Evolutionary conservation across 1,139 yeast species (phyloP).

Genomic region (Debaryomyces psychrophilus): DNA sequence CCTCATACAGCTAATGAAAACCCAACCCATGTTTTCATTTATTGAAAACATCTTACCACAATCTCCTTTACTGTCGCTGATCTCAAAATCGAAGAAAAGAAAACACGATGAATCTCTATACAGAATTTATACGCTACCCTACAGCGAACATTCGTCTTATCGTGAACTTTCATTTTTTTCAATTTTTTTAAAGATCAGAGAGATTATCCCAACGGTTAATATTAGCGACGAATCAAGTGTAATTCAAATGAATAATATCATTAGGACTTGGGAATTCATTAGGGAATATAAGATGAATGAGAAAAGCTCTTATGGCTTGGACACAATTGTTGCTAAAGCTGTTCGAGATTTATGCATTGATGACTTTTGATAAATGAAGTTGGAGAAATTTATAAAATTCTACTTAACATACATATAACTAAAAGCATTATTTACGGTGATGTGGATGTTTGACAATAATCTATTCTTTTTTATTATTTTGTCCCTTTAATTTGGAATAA

Average conservation of each 20-base stretch:
- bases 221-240: conserved; percentile 41
- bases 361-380: conserved; percentile 18
- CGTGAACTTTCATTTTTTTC: conserved; percentile 74
- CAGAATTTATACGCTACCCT: conserved; percentile 71
- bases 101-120: conserved; percentile 32
- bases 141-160: conserved; percentile 92
- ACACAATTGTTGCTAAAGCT: conserved; percentile 13
- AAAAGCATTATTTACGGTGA: neutral
- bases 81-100: conserved; percentile 19
- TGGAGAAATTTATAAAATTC: neutral
- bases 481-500: conserved; percentile 21
- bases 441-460: neutral
- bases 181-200: conserved; percentile 48
- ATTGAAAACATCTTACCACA: conserved; percentile 38
- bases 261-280: conserved; percentile 45
- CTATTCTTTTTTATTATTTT: conserved; percentile 10
- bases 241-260: conserved; percentile 48
- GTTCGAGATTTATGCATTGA: conserved; percentile 21
- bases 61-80: conserved; percentile 22
- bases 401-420: conserved; percentile 5
- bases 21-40: conserved; percentile 24
- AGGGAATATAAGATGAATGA: conserved; percentile 17
- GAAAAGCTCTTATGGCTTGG: neutral
- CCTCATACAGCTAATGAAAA: conserved; percentile 7
- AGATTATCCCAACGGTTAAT: conserved; percentile 82